These are phyloP conservation scores for Plasmodium gallinaceum DNA, from an alignment of 169 alveolate species.

Conservation along the genomic window DNA sequence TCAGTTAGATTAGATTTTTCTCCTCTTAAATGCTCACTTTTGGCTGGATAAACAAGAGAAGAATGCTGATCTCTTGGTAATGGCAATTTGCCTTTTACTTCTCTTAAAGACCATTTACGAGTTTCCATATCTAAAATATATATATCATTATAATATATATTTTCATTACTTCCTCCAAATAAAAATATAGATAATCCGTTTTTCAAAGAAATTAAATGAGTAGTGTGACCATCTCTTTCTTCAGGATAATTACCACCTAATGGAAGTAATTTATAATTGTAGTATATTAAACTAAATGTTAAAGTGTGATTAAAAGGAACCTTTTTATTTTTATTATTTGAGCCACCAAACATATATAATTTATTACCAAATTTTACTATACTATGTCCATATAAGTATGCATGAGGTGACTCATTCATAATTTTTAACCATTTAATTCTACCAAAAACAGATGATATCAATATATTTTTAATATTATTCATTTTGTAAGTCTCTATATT, in stretches of 20 bases:
- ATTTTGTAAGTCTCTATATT: conserved; percentile 70
- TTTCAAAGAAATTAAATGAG: conserved; percentile 85
- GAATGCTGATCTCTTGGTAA: conserved; percentile 90
- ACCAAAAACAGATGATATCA: conserved; percentile 72
- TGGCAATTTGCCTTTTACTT: conserved; percentile 85
- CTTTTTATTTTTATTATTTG: conserved; percentile 85
- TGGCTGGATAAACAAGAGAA: conserved; percentile 90
- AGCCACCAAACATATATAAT: conserved; percentile 91
- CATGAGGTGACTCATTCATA: conserved; percentile 77
- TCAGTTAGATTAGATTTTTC: conserved; percentile 76
- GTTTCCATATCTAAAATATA: conserved; percentile 88
- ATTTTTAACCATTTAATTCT: conserved; percentile 74
- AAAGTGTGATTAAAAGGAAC: conserved; percentile 85
- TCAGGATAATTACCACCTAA: conserved; percentile 88
- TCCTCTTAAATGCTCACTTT: conserved; percentile 86
- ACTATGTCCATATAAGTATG: conserved; percentile 85
- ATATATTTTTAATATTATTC: conserved; percentile 67
- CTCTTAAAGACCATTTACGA: conserved; percentile 82
- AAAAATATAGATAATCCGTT: conserved; percentile 85
- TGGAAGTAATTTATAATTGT: conserved; percentile 85
- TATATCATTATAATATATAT: conserved; percentile 87
- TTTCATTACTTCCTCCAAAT: conserved; percentile 90
- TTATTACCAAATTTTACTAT: conserved; percentile 88
- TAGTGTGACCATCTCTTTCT: conserved; percentile 89
- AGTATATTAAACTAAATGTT: conserved; percentile 87